A percentile compares a stretch with the other conserved stretches of the same genome.
phyloP scores from a whole-genome alignment of 169 alveolate genomes.

The Neospora caninum region DNA sequence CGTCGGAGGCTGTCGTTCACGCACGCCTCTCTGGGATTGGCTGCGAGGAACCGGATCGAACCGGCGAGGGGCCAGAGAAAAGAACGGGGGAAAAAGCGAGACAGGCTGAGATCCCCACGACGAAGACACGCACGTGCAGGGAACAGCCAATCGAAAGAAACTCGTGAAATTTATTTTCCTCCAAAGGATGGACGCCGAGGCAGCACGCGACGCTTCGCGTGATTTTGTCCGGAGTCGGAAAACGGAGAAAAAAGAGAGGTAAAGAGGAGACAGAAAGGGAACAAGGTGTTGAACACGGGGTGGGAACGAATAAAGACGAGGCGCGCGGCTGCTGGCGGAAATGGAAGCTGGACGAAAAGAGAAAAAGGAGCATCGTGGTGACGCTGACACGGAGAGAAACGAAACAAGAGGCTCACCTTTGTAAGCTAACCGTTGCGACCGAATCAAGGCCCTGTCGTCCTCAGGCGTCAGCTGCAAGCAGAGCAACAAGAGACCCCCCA shows the following conservation, averaged over 20 bases:
- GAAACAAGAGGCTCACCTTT: not conserved
- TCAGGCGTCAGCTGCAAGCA: not conserved
- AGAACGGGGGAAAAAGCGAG: not conserved
- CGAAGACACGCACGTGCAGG: too few species aligned
- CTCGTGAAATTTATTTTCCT: too few species aligned
- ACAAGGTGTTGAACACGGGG: too few species aligned
- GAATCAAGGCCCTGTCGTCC: slow-evolving; percentile 1
- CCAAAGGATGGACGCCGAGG: too few species aligned
- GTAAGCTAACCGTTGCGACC: not conserved
- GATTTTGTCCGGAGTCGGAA: too few species aligned
- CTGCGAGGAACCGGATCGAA: not conserved
- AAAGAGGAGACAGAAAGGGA: not conserved
- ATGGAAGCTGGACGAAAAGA: not conserved
- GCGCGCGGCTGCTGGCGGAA: too few species aligned
- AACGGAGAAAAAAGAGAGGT: not conserved
- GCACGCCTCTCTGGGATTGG: not conserved
- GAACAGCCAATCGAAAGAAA: too few species aligned
- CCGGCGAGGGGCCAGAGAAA: not conserved
- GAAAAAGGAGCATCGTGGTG: not conserved
- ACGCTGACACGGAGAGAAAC: not conserved
- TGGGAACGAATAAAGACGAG: too few species aligned
- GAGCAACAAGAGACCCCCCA: not conserved
- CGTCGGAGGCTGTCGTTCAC: slow-evolving; percentile 39
- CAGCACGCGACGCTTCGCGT: too few species aligned
- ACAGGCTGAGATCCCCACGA: too few species aligned